Conservation (phyloP, 352 stramenopile species). For the Pilasporangium apinafurcum region DNA sequence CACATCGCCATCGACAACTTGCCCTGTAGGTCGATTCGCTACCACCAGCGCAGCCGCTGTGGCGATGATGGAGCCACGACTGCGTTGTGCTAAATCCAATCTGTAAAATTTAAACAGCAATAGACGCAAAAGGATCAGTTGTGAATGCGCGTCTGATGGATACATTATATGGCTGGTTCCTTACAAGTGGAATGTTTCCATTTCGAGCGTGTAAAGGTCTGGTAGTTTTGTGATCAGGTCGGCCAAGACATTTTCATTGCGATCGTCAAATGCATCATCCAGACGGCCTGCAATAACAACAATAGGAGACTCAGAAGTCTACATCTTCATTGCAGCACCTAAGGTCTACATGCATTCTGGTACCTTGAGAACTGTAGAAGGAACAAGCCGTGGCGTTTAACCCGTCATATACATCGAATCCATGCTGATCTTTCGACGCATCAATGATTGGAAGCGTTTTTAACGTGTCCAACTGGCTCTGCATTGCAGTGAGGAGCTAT, state of each 20-base stretch:
- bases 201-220: constrained; percentile 44
- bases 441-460: constrained; percentile 9
- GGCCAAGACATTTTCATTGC: constrained; percentile 41
- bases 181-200: constrained; percentile 71
- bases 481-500: constrained; percentile 22
- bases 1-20: constrained; percentile 25
- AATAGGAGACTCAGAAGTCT: too few species aligned
- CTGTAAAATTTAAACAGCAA: constrained; percentile 3
- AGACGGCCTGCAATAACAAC: constrained; percentile 18
- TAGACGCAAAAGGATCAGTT: not conserved
- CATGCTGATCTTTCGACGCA: constrained; percentile 8
- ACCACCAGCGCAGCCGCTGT: constrained; percentile 33
- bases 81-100: constrained; percentile 38
- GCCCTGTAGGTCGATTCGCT: constrained; percentile 29
- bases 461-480: constrained; percentile 10
- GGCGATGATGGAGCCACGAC: constrained; percentile 24
- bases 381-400: constrained; percentile 56
- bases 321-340: too few species aligned
- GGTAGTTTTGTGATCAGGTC: constrained; percentile 19
- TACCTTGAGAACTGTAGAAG: constrained; percentile 73
- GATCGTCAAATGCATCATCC: constrained; percentile 49
- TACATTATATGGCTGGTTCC: not conserved
- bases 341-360: too few species aligned
- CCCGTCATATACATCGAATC: constrained; percentile 23
- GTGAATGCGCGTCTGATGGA: not conserved